Conservation (phyloP, 768 basidiomycete species). For the Lentinula boryana region DNA sequence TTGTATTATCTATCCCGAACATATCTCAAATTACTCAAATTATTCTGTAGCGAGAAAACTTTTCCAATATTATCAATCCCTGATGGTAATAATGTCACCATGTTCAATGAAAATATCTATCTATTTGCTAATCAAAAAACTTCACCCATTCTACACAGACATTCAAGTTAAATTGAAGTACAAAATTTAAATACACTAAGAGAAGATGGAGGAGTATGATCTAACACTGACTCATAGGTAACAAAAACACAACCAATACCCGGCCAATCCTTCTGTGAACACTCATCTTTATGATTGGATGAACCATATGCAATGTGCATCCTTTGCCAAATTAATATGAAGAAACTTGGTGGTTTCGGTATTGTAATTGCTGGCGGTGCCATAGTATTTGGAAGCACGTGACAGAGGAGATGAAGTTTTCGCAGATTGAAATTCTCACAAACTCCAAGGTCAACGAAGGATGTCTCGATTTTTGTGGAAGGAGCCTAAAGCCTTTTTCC, state of each 20-base stretch:
- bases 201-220: not conserved
- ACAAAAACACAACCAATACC: not conserved
- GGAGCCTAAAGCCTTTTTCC: constrained; percentile 10
- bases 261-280: constrained; percentile 6
- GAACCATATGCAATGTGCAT: constrained; percentile 12
- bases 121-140: too few species aligned
- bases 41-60: too few species aligned
- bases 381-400: constrained; percentile 14
- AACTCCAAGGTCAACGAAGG: constrained; percentile 20
- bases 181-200: not conserved
- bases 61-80: too few species aligned
- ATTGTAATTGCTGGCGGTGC: constrained; percentile 19
- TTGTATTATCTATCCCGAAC: too few species aligned
- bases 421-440: constrained; percentile 21
- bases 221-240: not conserved
- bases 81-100: too few species aligned
- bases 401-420: constrained; percentile 17
- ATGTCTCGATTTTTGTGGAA: constrained; percentile 28
- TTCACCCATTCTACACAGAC: too few species aligned
- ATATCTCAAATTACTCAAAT: too few species aligned
- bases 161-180: not conserved
- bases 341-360: constrained; percentile 20
- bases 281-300: constrained; percentile 23
- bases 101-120: too few species aligned
- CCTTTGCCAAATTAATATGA: constrained; percentile 19